A percentile compares a stretch with the other conserved stretches of the same genome.
phyloP scores from a whole-genome alignment of 2,329 filamentous ascomycete genomes.

The Tolypocladium amazonense region DNA sequence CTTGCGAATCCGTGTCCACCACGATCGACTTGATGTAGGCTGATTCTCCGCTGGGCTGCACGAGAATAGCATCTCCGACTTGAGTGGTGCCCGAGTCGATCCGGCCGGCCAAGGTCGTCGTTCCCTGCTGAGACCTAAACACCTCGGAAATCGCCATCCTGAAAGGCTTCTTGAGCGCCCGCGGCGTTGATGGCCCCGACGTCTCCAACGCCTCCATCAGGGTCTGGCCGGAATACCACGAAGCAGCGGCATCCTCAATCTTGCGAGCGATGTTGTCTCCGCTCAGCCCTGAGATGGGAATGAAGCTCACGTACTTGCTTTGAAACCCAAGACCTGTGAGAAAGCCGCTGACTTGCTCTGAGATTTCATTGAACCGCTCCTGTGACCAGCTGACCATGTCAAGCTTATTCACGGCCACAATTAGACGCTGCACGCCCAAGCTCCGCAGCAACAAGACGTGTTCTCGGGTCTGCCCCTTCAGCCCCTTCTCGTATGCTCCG shows the following conservation, averaged over 20 bases:
- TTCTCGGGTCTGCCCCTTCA: constrained; percentile 90
- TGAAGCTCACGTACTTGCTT: constrained; percentile 68
- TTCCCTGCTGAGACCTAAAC: constrained; percentile 71
- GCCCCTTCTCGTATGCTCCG: constrained; percentile 85
- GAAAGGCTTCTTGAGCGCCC: constrained; percentile 67
- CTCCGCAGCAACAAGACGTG: constrained; percentile 84
- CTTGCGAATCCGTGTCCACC: constrained; percentile 58
- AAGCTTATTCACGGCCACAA: constrained; percentile 93
- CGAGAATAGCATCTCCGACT: constrained; percentile 66
- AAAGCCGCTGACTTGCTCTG: constrained; percentile 73
- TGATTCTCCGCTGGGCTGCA: constrained; percentile 72
- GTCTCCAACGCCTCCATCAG: constrained; percentile 76
- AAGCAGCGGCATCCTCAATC: constrained; percentile 42
- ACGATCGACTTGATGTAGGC: constrained; percentile 76
- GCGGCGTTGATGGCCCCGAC: constrained; percentile 56
- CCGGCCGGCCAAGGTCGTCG: constrained; percentile 75
- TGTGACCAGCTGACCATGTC: constrained; percentile 78
- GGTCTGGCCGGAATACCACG: constrained; percentile 75
- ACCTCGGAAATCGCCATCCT: constrained; percentile 83
- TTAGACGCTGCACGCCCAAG: constrained; percentile 77
- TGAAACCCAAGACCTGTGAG: constrained; percentile 74
- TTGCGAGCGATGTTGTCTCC: constrained; percentile 72
- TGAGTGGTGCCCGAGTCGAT: constrained; percentile 79
- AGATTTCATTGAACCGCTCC: constrained; percentile 75
- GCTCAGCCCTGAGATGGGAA: constrained; percentile 81